A percentile compares a stretch with the other conserved stretches of the same genome.
phyloP scores from a whole-genome alignment of 176 grass and related monocot species.

The Bromus sterilis region DNA sequence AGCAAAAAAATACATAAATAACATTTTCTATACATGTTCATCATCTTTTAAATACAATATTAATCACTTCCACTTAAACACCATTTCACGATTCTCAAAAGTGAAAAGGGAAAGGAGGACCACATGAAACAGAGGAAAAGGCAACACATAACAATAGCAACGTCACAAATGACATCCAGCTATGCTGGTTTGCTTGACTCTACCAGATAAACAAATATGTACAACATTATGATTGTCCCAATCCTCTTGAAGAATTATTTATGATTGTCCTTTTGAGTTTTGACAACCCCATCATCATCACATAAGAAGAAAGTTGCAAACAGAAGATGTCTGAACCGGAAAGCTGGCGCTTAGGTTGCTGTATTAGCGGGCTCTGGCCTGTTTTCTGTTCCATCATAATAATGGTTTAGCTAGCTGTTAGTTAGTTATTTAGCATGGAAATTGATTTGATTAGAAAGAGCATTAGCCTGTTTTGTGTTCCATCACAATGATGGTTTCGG shows the following conservation, averaged over 20 bases:
- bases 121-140: background rate
- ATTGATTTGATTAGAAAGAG: background rate
- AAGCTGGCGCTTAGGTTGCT: background rate
- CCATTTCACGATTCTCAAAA: background rate
- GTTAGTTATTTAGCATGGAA: background rate
- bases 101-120: background rate
- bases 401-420: background rate
- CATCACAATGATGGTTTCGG: background rate
- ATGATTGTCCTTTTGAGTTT: background rate
- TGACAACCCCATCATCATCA: background rate
- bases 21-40: no score
- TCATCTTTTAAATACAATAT: no score
- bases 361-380: background rate
- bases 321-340: background rate
- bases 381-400: background rate
- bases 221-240: background rate
- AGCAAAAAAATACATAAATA: no score
- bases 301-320: background rate
- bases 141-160: background rate
- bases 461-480: background rate
- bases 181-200: constrained; percentile 8
- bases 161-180: constrained; percentile 12
- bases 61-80: no score
- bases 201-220: background rate
- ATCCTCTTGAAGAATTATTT: background rate